Base-by-base conservation (phyloP, 2,329 filamentous ascomycete species). In the Fusarium anguioides region DNA sequence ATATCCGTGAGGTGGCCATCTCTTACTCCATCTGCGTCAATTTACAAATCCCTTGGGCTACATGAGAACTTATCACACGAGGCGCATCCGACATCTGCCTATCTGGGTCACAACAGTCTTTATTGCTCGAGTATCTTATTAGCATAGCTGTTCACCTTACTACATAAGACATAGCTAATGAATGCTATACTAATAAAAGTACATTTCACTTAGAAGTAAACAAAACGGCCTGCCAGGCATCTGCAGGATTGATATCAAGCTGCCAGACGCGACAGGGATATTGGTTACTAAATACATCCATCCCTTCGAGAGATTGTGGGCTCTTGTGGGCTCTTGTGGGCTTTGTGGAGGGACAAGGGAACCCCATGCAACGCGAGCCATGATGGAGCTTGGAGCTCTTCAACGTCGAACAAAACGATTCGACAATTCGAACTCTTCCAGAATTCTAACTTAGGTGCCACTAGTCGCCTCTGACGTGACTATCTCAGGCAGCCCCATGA, bases 361-460 rank as follows among this genome's bases (percentile, higher is more conserved):
- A 27, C 47, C 50, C 64, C 50, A 55, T 57, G 55, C 55, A 56
- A 58, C 31, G 42, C 45, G 36, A 60, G 41, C 61, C 60, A 71
- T 66, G 68, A 72, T 57, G 68, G 55, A 69, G 61, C 61, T 63
- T 27, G 52, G 46, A 66, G 47, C 60, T 68, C 41, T 54, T 47
- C 60, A 69, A 64, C 46, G 47, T 47, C 46, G 52, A 48, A 68
- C 57, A 35, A 29, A 29, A 53, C 56, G 60, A 74, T 72, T 74
- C 70, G 71, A 72, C 71, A 74, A 74, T 74, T 74, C 68, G 71
- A 74, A 74, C 58, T 68, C 58, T 74, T 74, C 71, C 71, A 74
- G 71, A 74, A 74, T 67, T 66, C 62, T 62, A 67, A 52, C 52
- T 60, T 53, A 54, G 50, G 37, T 64, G 60, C 67, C 67, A 48